These are phyloP conservation scores for Diaporthe sp. DNA, from an alignment of 2,329 filamentous ascomycete genomes.

Conservation along the genomic window DNA sequence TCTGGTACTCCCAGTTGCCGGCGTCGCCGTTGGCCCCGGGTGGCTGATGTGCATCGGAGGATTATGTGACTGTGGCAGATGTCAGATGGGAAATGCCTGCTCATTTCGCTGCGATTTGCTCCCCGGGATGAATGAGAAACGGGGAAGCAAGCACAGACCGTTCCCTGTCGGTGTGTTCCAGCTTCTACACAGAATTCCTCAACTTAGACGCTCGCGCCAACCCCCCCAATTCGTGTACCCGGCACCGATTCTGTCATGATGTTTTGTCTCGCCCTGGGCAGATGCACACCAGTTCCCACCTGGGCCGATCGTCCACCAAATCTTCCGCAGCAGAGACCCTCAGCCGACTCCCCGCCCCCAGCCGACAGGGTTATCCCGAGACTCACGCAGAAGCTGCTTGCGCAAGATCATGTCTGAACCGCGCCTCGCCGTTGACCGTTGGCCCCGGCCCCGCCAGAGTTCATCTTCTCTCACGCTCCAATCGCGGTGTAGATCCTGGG, in stretches of 20 bases:
- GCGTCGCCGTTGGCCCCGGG: constrained; percentile 19
- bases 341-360: background rate
- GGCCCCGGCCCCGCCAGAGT: background rate
- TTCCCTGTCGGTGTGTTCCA: constrained; percentile 32
- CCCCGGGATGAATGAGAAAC: background rate
- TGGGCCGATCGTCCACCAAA: background rate
- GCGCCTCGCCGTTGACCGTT: constrained; percentile 29
- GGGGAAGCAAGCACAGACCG: constrained; percentile 18
- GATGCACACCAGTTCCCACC: constrained; percentile 4
- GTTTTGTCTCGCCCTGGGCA: background rate
- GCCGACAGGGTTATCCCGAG: constrained; percentile 17
- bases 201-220: constrained; percentile 14
- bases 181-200: constrained; percentile 10
- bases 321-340: background rate
- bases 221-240: constrained; percentile 8
- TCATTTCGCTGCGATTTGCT: constrained; percentile 12
- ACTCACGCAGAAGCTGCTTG: background rate
- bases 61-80: constrained; percentile 29
- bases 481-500: constrained; percentile 25
- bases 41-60: constrained; percentile 23
- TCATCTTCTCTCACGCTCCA: constrained; percentile 25
- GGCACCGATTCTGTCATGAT: constrained; percentile 9
- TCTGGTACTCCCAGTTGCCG: background rate
- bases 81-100: constrained; percentile 30
- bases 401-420: constrained; percentile 27